Base-by-base conservation (phyloP, 768 basidiomycete genomes). In the Pisolithus sp. region DNA sequence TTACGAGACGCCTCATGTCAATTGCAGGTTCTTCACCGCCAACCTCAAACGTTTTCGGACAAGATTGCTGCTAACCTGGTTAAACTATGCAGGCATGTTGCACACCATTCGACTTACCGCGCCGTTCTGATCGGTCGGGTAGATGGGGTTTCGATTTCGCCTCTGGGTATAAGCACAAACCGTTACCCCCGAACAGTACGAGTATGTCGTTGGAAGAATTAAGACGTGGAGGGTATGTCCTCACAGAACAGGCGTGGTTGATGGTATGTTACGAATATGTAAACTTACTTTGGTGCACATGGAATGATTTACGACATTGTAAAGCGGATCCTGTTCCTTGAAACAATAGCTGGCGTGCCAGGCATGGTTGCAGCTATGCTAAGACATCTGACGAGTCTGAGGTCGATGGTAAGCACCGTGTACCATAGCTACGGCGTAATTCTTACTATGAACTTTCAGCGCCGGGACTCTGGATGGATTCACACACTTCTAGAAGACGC, bases 311-410 rank as follows among this genome's bases (percentile, higher is more conserved):
- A n/a, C 13, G 20, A 28, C 44, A 45, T 31, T 40, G 38, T 46
- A 58, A 53, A 74, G 62, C 72, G 85, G 23, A 78, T 85, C 55
- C 67, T 86, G 44, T 80, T 86, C 71, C 76, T 98, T 31, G 95
- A 98, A 71, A 85, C 80, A 48, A 82, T 96, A 49, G 96, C 96
- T 12, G 96, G 90, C 20, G 93, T 97, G 1, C 95, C 95, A 18
- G 94, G 94, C 5, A 94, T 94, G 91, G 92, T 89, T n/a, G 90
- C 83, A 12, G 89, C 88, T 8, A 85, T 85, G 26, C 74, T 94
- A 34, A 80, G 96, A 24, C 96, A 99, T 71, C 75, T 99, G 31
- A 79, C 79, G 39, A 93, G 90, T 66, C 75, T 99, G 37, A 82
- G 96, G 38, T 73, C 93, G 36, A 89, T 98, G 88, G 88, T 88